A percentile compares a stretch with the other conserved stretches of the same genome.
Evolutionary conservation across 192 early-diverging fungal genomes (phyloP).

Genomic region (Dispira simplex): DNA sequence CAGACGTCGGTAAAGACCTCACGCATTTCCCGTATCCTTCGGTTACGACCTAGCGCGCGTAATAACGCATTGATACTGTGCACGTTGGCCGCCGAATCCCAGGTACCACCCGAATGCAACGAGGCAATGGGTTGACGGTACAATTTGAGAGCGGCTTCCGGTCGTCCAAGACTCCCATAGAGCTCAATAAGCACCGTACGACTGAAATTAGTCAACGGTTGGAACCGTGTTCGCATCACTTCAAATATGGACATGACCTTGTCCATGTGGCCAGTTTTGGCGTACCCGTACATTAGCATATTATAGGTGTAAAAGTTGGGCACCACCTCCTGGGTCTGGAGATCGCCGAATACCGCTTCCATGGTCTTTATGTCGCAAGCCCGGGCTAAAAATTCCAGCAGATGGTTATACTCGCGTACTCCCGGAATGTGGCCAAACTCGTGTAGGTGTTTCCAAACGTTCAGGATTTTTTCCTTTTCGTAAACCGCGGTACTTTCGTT

Average conservation of each 20-base stretch:
- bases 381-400: conserved; percentile 2
- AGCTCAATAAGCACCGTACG: conserved; percentile 3
- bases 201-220: too few relatives aligned
- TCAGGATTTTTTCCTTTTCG: background rate
- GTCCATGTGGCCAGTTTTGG: background rate
- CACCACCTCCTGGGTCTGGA: background rate
- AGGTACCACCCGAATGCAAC: background rate
- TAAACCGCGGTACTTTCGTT: background rate
- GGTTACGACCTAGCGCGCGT: background rate
- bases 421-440: background rate
- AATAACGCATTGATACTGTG: conserved; percentile 3
- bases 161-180: background rate
- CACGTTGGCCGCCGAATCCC: background rate
- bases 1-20: background rate
- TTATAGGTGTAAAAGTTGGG: background rate
- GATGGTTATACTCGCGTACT: conserved; percentile 9
- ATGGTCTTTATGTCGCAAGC: background rate
- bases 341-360: background rate
- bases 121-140: background rate
- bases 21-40: background rate
- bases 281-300: conserved; percentile 3
- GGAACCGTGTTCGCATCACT: background rate
- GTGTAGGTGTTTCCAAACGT: background rate
- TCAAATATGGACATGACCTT: background rate
- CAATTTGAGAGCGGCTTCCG: background rate